Evolutionary conservation across 768 basidiomycete genomes (phyloP).

Genomic region (Chalciporus pseudorubinellus): DNA sequence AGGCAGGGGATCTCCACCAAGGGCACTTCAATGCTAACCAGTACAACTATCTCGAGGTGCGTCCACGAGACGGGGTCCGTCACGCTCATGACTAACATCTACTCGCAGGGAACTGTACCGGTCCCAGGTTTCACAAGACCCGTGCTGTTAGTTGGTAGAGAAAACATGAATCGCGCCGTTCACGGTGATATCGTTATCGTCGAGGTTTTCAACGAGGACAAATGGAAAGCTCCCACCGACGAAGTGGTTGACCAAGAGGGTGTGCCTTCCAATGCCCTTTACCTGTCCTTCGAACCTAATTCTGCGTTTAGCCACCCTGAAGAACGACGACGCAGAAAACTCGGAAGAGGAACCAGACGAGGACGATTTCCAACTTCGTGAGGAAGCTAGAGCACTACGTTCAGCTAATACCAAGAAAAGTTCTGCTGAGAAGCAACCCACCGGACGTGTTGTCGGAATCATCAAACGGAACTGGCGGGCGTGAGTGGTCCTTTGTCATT

Average conservation of each 20-base stretch:
- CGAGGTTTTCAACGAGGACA: slow-evolving; percentile 77
- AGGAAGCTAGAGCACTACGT: slow-evolving; percentile 43
- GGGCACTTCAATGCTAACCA: slow-evolving; percentile 94
- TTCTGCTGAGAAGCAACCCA: slow-evolving; percentile 74
- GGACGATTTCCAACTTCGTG: slow-evolving; percentile 34
- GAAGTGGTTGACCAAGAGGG: slow-evolving; percentile 94
- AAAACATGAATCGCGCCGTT: slow-evolving; percentile 95
- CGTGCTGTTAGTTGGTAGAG: slow-evolving; percentile 80
- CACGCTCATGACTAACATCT: not conserved
- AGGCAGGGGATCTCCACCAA: slow-evolving; percentile 80
- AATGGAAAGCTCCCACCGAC: slow-evolving; percentile 92
- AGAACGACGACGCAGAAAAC: slow-evolving; percentile 84
- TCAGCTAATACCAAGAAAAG: slow-evolving; percentile 22
- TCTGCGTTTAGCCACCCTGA: slow-evolving; percentile 59
- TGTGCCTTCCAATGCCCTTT: slow-evolving; percentile 32
- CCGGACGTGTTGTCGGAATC: slow-evolving; percentile 87
- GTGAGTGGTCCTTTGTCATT: slow-evolving; percentile 43
- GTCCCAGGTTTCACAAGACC: slow-evolving; percentile 73
- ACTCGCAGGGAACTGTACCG: slow-evolving; percentile 69
- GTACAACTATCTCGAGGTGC: slow-evolving; percentile 92
- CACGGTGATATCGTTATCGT: slow-evolving; percentile 92
- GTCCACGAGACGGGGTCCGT: slow-evolving; percentile 8
- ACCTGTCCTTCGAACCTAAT: not conserved
- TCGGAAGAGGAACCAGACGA: slow-evolving; percentile 59
- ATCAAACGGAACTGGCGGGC: slow-evolving; percentile 96